Evolutionary conservation across 1,284 basidiomycete genomes (phyloP), one percentile per base, ranked within the genome.

Genomic region (Anthracocystis setariae): DNA sequence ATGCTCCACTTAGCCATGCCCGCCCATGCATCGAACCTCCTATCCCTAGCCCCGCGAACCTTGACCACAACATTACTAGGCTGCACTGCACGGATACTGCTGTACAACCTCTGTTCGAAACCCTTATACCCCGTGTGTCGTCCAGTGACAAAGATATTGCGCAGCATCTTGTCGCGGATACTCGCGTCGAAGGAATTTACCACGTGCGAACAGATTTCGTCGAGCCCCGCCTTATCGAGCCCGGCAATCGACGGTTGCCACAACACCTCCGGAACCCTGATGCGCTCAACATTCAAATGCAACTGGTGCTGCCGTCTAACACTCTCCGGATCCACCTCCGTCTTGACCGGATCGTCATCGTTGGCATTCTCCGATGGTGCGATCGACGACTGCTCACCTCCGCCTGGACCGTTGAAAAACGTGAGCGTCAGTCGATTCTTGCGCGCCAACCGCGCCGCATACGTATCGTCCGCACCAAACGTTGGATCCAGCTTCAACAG

Each of bases 241-340:
- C 96, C 96, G 3, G 94, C 94, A 87, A 97, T 94, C 13, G 86
- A 86, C 0, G 96, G 95, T 54, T 93, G 90, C 86, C 95, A 98
- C 86, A 91, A 93, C 0, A 93, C 89, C 84, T 98, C 96, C 61
- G 92, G 93, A 3, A 92, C 93, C 18, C 95, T 87, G 86, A 93
- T 93, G 35, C 94, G 86, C 85, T 98, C 96, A n/a, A 93, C 89
- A 79, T 91, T 97, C 45, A 98, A 85, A 77, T 98, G 94, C 46
- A 98, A 88, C 63, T 93, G 90, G 52, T 91, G 84, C 56, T 81
- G 79, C 72, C 90, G 90, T 86, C 89, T 88, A 5, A 85, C 59
- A 58, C 84, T 81, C 32, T 85, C 85, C 44, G 71, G 63, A 24
- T 80, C 73, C 33, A 66, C 72, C 8, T 73, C 72, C 0, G 73